Evolutionary conservation across 768 basidiomycete genomes (phyloP).

Genomic region (Brasilioporus rufonigricans): DNA sequence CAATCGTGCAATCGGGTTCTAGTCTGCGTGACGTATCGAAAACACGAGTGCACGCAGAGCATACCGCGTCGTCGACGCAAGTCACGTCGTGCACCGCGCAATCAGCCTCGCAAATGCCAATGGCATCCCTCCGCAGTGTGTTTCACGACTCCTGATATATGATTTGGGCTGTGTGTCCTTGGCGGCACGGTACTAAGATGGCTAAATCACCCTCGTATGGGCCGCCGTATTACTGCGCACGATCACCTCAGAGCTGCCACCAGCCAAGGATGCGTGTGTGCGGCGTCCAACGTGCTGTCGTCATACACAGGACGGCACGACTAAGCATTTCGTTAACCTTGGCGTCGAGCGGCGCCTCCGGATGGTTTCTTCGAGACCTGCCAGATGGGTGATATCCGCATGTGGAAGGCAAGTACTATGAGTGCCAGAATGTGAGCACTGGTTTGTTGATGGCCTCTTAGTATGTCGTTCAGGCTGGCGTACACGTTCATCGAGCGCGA

Average conservation of each 20-base stretch:
- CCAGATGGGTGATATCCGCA: conserved; percentile 7
- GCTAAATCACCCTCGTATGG: conserved; percentile 2
- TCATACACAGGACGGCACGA: not conserved
- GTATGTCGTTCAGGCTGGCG: not conserved
- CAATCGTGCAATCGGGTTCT: not conserved
- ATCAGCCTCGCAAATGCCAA: not conserved
- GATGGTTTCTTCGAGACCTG: conserved; percentile 18
- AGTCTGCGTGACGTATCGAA: not conserved
- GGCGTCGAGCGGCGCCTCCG: not conserved
- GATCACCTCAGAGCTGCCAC: conserved; percentile 16
- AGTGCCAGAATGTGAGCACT: conserved; percentile 9
- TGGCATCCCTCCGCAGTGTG: not conserved
- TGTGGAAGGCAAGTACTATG: not conserved
- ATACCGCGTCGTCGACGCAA: not conserved
- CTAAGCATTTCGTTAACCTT: not conserved
- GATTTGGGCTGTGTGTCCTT: conserved; percentile 14
- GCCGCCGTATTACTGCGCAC: not conserved
- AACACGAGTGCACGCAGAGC: not conserved
- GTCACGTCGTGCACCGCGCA: not conserved
- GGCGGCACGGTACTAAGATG: conserved; percentile 6
- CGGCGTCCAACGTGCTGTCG: conserved; percentile 5
- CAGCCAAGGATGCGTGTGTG: not conserved
- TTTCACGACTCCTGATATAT: no score
- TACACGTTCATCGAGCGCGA: conserved; percentile 5
- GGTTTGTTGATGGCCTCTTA: conserved; percentile 2